phyloP scores from a whole-genome alignment of 768 basidiomycete genomes.

The Russula sp. region DNA sequence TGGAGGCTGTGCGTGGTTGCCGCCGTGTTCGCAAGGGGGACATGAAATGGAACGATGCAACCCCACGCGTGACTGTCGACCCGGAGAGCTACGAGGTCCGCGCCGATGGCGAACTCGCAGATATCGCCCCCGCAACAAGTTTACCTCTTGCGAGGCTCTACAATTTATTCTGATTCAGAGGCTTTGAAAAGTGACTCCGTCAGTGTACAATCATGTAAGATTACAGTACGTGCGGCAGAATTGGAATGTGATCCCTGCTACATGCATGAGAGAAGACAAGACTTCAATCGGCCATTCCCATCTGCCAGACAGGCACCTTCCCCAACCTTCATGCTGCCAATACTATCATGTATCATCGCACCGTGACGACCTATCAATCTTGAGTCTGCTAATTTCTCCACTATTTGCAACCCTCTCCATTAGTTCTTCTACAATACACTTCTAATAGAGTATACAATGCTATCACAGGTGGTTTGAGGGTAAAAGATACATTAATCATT shows the following conservation, averaged over 20 bases:
- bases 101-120: constrained; percentile 72
- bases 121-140: constrained; percentile 64
- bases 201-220: background rate
- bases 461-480: no score
- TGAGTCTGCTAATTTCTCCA: no score
- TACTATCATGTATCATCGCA: no score
- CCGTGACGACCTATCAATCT: no score
- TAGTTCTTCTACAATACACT: no score
- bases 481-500: no score
- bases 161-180: constrained; percentile 61
- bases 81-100: constrained; percentile 87
- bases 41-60: constrained; percentile 88
- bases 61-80: constrained; percentile 84
- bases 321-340: background rate
- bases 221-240: background rate
- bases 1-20: constrained; percentile 73
- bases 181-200: background rate
- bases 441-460: no score
- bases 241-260: background rate
- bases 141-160: constrained; percentile 68
- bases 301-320: background rate
- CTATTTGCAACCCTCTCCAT: no score
- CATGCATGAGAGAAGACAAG: no score
- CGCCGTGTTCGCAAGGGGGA: constrained; percentile 72
- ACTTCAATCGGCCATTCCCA: no score